phyloP scores from a whole-genome alignment of 2,329 filamentous ascomycete genomes.

The Colletotrichum chlorophyti region DNA sequence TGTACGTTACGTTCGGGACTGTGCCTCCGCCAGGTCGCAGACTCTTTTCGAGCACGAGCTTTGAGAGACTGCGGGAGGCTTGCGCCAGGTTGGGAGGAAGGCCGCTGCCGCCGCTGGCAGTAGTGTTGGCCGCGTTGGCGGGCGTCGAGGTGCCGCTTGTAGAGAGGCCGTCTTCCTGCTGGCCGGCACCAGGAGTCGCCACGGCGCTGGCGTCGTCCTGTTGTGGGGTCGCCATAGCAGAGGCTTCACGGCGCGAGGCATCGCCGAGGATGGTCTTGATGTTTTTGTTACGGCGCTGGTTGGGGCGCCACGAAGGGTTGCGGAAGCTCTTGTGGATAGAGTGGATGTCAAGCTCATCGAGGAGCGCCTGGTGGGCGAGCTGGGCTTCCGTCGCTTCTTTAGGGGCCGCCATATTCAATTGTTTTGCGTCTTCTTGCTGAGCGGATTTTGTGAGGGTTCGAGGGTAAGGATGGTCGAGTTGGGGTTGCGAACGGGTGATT shows the following conservation, averaged over 20 bases:
- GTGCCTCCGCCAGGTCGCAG: conserved; percentile 51
- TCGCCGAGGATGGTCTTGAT: conserved; percentile 96
- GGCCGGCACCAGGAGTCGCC: conserved; percentile 61
- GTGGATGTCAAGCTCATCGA: conserved; percentile 92
- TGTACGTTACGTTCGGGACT: conserved; percentile 84
- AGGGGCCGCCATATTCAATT: conserved; percentile 69
- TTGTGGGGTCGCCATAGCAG: conserved; percentile 76
- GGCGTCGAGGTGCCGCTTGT: conserved; percentile 67
- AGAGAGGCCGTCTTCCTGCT: conserved; percentile 58
- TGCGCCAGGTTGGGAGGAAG: conserved; percentile 80
- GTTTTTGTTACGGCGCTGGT: conserved; percentile 97
- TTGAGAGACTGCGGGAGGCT: conserved; percentile 84
- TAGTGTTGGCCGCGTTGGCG: conserved; percentile 49
- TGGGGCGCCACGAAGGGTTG: conserved; percentile 88
- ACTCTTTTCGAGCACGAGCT: conserved; percentile 87
- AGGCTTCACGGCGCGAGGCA: conserved; percentile 83
- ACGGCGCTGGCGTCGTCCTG: conserved; percentile 74
- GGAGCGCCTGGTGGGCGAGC: conserved; percentile 83
- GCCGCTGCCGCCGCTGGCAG: conserved; percentile 39
- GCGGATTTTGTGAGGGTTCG: not conserved
- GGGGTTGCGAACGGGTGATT: not conserved
- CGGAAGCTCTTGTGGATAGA: conserved; percentile 88
- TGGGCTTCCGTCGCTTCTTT: conserved; percentile 76
- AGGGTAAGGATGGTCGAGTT: not conserved
- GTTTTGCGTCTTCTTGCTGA: conserved; percentile 29